Conservation (phyloP, 352 stramenopile species). For the Pythium rishiriense region DNA sequence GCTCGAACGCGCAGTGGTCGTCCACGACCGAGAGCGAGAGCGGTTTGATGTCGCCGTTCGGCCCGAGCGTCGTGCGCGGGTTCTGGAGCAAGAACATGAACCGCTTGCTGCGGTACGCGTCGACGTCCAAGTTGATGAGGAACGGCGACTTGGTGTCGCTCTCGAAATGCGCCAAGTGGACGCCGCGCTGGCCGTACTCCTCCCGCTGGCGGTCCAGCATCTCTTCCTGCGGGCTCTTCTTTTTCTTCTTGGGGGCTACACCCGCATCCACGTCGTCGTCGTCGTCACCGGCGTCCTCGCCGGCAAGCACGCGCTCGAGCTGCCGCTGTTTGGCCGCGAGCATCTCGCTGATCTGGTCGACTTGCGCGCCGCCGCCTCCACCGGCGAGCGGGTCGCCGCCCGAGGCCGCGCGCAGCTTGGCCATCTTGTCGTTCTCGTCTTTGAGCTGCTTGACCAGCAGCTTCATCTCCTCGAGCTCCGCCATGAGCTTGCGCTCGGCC, state of each 20-base stretch:
- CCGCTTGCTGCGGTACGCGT: constrained; percentile 90
- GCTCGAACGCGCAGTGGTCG: constrained; percentile 83
- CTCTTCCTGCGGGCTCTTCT: constrained; percentile 72
- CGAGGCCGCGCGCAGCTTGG: constrained; percentile 41
- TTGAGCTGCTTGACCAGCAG: constrained; percentile 80
- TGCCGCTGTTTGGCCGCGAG: constrained; percentile 73
- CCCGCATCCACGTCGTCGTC: constrained; percentile 23
- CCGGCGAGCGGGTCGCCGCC: constrained; percentile 25
- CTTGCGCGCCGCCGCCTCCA: constrained; percentile 37
- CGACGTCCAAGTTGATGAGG: constrained; percentile 94
- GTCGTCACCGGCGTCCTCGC: constrained; percentile 40
- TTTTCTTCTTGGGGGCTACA: constrained; percentile 6
- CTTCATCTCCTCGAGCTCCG: constrained; percentile 94
- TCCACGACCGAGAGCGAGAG: constrained; percentile 91
- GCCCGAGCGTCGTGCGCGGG: constrained; percentile 42
- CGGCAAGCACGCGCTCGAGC: constrained; percentile 64
- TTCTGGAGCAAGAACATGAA: constrained; percentile 92
- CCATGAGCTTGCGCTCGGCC: constrained; percentile 93
- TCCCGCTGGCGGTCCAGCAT: constrained; percentile 86
- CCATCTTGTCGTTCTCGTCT: constrained; percentile 81
- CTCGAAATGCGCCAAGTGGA: constrained; percentile 90
- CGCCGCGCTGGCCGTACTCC: constrained; percentile 91
- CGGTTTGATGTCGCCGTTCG: constrained; percentile 90
- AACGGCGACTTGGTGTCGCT: constrained; percentile 80
- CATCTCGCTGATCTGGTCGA: constrained; percentile 67